Conservation (phyloP, 345 rosid species). For the Pelargonium nanum region DNA sequence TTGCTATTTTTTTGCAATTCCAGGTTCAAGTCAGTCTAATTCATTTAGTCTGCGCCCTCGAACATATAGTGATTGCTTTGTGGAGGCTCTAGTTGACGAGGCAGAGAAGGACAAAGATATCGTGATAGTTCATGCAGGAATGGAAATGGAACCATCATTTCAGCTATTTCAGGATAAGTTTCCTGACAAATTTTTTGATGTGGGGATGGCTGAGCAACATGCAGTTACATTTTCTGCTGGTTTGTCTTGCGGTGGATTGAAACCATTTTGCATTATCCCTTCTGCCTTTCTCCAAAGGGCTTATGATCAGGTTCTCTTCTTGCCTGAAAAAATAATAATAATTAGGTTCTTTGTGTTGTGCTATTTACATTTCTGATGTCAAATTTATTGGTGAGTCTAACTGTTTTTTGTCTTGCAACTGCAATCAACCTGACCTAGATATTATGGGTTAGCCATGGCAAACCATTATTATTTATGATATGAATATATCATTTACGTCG, state of each 20-base stretch:
- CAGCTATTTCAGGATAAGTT: slow-evolving; percentile 54
- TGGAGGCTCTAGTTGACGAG: slow-evolving; percentile 59
- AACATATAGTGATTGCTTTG: slow-evolving; percentile 77
- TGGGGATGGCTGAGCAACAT: slow-evolving; percentile 93
- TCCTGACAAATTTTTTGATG: slow-evolving; percentile 65
- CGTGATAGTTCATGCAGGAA: slow-evolving; percentile 78
- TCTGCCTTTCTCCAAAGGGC: slow-evolving; percentile 89
- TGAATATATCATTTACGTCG: too few species aligned
- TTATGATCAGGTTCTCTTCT: slow-evolving; percentile 67
- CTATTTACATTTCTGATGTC: not conserved
- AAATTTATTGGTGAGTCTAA: not conserved
- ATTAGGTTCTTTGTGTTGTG: not conserved
- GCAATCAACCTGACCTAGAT: too few species aligned
- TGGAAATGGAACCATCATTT: slow-evolving; percentile 62
- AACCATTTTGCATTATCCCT: slow-evolving; percentile 85
- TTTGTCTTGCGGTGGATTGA: slow-evolving; percentile 79
- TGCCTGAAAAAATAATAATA: not conserved
- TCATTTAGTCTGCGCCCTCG: slow-evolving; percentile 26
- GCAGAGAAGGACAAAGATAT: slow-evolving; percentile 80
- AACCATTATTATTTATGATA: too few species aligned
- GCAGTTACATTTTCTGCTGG: slow-evolving; percentile 98
- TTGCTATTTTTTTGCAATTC: slow-evolving; percentile 3
- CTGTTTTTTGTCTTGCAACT: too few species aligned
- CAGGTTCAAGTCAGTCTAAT: slow-evolving; percentile 26
- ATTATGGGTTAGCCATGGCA: too few species aligned